A percentile compares a stretch with the other conserved stretches of the same genome.
These are phyloP conservation scores for Blastomyces emzantsi DNA, from an alignment of 2,329 filamentous ascomycete genomes.

Conservation along the genomic window DNA sequence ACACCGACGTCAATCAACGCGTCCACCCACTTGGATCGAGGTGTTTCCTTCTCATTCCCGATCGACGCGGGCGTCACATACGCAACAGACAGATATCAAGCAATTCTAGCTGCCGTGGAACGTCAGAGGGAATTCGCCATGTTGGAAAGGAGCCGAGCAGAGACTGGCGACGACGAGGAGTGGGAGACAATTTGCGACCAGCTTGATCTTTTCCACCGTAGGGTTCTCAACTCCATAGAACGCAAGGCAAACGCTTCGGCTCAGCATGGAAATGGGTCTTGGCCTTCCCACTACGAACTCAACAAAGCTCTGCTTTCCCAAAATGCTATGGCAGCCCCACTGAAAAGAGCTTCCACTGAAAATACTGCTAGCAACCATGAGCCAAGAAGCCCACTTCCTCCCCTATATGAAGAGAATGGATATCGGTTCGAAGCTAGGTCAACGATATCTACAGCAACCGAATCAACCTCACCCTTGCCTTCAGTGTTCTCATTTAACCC, in stretches of 20 bases:
- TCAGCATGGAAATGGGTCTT: constrained; percentile 12
- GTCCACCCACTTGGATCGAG: background rate
- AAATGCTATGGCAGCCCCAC: background rate
- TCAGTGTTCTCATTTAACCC: constrained; percentile 4
- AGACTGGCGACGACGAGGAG: constrained; percentile 12
- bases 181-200: constrained; percentile 15
- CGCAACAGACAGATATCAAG: constrained; percentile 11
- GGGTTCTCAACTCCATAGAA: constrained; percentile 14
- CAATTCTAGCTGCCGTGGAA: constrained; percentile 12
- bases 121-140: constrained; percentile 14
- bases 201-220: constrained; percentile 12
- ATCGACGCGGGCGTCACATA: constrained; percentile 1
- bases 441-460: background rate
- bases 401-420: background rate
- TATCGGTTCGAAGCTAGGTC: background rate
- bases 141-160: constrained; percentile 9
- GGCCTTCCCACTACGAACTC: constrained; percentile 3
- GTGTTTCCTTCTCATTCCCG: background rate
- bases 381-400: background rate
- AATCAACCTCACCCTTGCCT: background rate
- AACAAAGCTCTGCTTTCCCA: constrained; percentile 4
- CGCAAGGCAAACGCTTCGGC: constrained; percentile 11
- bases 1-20: background rate
- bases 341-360: background rate
- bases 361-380: background rate